Evolutionary conservation across 1,284 basidiomycete genomes (phyloP).

Genomic region (Microbotryum intermedium): DNA sequence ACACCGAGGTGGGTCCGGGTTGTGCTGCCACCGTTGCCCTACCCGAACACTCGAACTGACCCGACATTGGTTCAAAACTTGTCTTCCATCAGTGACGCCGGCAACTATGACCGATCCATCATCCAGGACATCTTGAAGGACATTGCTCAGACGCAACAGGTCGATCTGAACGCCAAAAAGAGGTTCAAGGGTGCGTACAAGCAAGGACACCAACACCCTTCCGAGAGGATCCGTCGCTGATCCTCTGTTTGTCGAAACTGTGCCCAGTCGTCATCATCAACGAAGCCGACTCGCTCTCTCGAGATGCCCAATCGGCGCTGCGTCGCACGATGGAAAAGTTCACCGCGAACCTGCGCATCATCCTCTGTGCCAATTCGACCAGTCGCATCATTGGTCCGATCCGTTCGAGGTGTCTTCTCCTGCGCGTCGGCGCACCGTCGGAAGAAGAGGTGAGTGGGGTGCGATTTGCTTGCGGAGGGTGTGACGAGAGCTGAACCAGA

Average conservation of each 20-base stretch:
- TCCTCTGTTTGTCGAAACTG: not conserved
- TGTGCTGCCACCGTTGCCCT: not conserved
- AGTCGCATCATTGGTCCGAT: conserved; percentile 96
- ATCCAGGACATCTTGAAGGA: conserved; percentile 97
- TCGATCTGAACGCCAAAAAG: conserved; percentile 90
- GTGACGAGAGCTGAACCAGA: not conserved
- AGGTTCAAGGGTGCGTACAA: conserved; percentile 74
- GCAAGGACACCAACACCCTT: not conserved
- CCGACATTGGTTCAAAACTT: not conserved
- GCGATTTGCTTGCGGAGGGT: not conserved
- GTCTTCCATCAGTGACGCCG: conserved; percentile 64
- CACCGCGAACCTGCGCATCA: conserved; percentile 94
- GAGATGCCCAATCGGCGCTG: conserved; percentile 93
- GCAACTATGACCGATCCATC: conserved; percentile 88
- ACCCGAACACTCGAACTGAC: not conserved
- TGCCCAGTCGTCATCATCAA: conserved; percentile 90
- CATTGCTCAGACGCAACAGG: conserved; percentile 97
- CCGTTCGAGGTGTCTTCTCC: conserved; percentile 83
- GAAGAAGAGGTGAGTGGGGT: conserved; percentile 56
- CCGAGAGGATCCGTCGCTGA: not conserved
- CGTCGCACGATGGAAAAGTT: conserved; percentile 99
- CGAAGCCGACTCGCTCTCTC: conserved; percentile 86
- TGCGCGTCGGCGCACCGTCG: conserved; percentile 83
- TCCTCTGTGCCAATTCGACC: conserved; percentile 96
- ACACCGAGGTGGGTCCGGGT: conserved; percentile 68